These are phyloP conservation scores for Kwoniella dendrophila DNA, from an alignment of 768 basidiomycete genomes.

Conservation along the genomic window DNA sequence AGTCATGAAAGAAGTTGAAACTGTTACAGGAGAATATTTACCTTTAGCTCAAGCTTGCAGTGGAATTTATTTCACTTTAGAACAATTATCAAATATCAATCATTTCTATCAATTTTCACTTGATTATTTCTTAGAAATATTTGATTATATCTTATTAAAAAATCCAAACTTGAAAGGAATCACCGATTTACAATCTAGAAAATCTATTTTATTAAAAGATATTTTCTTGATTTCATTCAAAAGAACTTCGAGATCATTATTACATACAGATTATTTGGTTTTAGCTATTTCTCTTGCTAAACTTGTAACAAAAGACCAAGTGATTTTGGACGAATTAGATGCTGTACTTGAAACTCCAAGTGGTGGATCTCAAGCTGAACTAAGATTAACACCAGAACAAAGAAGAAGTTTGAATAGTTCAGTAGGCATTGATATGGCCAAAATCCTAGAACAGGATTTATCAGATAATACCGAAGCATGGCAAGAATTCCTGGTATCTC, in stretches of 20 bases:
- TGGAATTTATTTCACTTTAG: constrained; percentile 93
- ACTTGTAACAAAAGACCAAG: constrained; percentile 73
- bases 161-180: constrained; percentile 86
- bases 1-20: constrained; percentile 93
- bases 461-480: constrained; percentile 64
- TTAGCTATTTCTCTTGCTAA: constrained; percentile 87
- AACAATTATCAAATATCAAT: constrained; percentile 88
- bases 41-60: constrained; percentile 95
- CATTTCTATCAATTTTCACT: constrained; percentile 99
- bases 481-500: constrained; percentile 70
- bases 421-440: constrained; percentile 25
- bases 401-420: constrained; percentile 24
- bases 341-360: constrained; percentile 73
- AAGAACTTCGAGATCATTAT: constrained; percentile 83
- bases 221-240: constrained; percentile 86
- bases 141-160: constrained; percentile 87
- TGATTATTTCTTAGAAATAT: constrained; percentile 96
- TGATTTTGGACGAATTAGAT: constrained; percentile 71
- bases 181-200: constrained; percentile 70
- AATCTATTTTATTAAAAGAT: constrained; percentile 79
- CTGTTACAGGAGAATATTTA: constrained; percentile 90
- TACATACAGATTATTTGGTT: constrained; percentile 87
- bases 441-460: constrained; percentile 32
- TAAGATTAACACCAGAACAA: constrained; percentile 53
- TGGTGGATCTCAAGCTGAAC: constrained; percentile 57